Evolutionary conservation across 768 basidiomycete species (phyloP).

Genomic region (Suillus discolor): DNA sequence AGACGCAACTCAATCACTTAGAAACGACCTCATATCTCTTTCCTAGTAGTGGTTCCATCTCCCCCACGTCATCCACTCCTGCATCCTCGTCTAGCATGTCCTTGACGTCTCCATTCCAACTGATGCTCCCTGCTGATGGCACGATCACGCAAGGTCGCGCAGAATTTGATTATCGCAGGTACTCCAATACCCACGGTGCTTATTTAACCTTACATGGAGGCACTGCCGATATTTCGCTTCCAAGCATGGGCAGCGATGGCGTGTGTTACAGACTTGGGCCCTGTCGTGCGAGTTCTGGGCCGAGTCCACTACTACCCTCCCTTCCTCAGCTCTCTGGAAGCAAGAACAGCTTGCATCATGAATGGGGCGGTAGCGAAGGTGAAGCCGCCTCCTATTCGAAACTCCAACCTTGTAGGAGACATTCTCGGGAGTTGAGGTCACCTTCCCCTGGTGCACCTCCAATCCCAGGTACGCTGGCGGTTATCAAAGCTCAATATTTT

Average conservation of each 20-base stretch:
- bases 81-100: constrained; percentile 62
- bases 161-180: constrained; percentile 69
- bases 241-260: constrained; percentile 52
- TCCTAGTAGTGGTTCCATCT: constrained; percentile 70
- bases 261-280: constrained; percentile 61
- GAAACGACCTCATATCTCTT: constrained; percentile 62
- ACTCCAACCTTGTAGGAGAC: constrained; percentile 49
- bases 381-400: constrained; percentile 50
- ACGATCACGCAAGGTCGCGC: constrained; percentile 54
- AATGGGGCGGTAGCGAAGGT: constrained; percentile 58
- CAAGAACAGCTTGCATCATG: constrained; percentile 54
- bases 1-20: constrained; percentile 50
- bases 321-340: constrained; percentile 51
- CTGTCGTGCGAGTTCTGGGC: constrained; percentile 49
- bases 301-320: constrained; percentile 48
- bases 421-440: constrained; percentile 48
- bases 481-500: constrained; percentile 90
- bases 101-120: constrained; percentile 68
- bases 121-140: constrained; percentile 58
- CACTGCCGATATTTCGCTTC: constrained; percentile 67
- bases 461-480: constrained; percentile 81
- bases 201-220: constrained; percentile 75
- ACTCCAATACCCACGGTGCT: constrained; percentile 50
- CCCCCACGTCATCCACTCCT: constrained; percentile 66
- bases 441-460: constrained; percentile 49